Conservation (phyloP, 352 stramenopile species). For the Phytophthora agathidicida region DNA sequence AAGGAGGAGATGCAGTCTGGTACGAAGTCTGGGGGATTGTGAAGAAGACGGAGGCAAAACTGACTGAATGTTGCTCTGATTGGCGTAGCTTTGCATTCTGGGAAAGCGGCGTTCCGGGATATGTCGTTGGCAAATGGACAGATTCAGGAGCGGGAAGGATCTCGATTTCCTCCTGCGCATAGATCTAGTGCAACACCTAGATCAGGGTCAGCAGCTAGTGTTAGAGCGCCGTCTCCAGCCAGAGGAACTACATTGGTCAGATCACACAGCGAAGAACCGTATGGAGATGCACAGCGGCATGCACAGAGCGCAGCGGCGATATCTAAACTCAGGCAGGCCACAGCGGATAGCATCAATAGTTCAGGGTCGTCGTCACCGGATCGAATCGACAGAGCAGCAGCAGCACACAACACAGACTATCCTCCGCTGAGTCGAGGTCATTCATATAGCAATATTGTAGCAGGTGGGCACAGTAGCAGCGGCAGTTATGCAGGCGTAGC, state of each 20-base stretch:
- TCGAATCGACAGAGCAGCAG: slow-evolving; percentile 12
- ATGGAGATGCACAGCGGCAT: slow-evolving; percentile 62
- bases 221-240: slow-evolving; percentile 31
- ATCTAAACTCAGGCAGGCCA: slow-evolving; percentile 60
- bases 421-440: slow-evolving; percentile 26
- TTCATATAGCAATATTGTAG: slow-evolving; percentile 64
- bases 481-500: slow-evolving; percentile 11
- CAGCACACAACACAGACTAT: slow-evolving; percentile 28
- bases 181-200: slow-evolving; percentile 30
- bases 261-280: slow-evolving; percentile 36
- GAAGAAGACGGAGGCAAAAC: not conserved
- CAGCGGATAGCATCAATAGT: slow-evolving; percentile 29
- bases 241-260: slow-evolving; percentile 22
- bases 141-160: slow-evolving; percentile 58
- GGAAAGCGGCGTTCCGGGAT: slow-evolving; percentile 79
- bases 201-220: slow-evolving; percentile 22
- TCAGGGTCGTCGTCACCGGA: slow-evolving; percentile 33
- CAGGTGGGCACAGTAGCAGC: slow-evolving; percentile 30
- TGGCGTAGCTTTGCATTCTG: slow-evolving; percentile 70
- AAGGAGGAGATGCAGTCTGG: slow-evolving; percentile 94
- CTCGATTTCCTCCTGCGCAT: slow-evolving; percentile 57
- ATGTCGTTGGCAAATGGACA: slow-evolving; percentile 44
- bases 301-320: slow-evolving; percentile 79
- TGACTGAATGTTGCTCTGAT: slow-evolving; percentile 5
- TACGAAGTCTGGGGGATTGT: slow-evolving; percentile 20